Base-by-base conservation (phyloP, 169 alveolate species). In the Eimeria brunetti region DNA sequence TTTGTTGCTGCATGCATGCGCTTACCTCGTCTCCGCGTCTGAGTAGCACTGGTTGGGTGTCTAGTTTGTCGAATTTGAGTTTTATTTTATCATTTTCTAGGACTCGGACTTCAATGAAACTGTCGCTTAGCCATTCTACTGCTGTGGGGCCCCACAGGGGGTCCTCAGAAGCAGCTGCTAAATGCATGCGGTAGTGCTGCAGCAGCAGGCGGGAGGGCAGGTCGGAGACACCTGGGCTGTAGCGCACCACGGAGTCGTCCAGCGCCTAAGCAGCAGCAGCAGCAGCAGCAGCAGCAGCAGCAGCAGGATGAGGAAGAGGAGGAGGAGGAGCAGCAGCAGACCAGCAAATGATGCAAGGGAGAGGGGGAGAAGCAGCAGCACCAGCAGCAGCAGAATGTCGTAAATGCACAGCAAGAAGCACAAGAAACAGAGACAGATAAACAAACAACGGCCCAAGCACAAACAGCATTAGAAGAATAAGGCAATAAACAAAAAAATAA, bases 121-220 rank as follows among this genome's bases (percentile, higher is more conserved):
- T 18, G 3, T 49, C 89, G 56, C 49, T 41, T 14, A 80, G 46
- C 89, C 89, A 80, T 41, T 80, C 89, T 8, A 80, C 69, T 14
- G 49, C 60, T 18, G 6, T 44, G 46, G 60, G 46, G 58, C 58
- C 89, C 89, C 89, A 80, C 60, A 80, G 14, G 27, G 89, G 67
- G 69, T 80, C 89, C 71, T 46, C 89, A 9, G 89, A 80, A 14
- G 44, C 69, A 20, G 71, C 67, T 38, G 18, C 46, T 71, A 80
- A n/a, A 36, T 80, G 89, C 67, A 80, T 41, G 67, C 89, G 89
- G 89, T 80, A 80, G 44, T 80, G 89, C 44, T 80, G 89, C 69
- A 80, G 53, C 30, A 80, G 58, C 89, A 80, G 33, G 12, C 89
- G 36, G 49, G 89, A 80, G 27, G 22, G n/a, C n/a, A 12, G 30